Evolutionary conservation across 805 yeast species (phyloP), one percentile per base, ranked within the genome.

Genomic region (Candida tammaniensis): DNA sequence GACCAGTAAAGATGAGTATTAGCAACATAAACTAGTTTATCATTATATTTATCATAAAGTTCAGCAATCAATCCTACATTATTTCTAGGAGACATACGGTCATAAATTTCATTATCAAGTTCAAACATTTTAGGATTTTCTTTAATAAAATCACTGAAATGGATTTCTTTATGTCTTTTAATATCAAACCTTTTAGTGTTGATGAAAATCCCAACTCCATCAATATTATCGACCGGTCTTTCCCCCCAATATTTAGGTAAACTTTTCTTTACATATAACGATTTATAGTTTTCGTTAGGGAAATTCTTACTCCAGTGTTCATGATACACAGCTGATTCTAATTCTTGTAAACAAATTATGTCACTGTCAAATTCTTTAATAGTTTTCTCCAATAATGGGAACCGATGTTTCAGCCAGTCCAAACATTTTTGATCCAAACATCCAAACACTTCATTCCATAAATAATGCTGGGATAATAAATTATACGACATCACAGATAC

Each of bases 1-100:
- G 91, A 96, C 97, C 98, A 91, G 58, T 89, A 96, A 56, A 91
- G 74, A 70, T 91, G 98, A 0, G 97, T 89, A 51, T 88, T 89
- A 3, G 84, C 88, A 19, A 87, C 68, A 45, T 85, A 70, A 24
- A 89, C 60, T 6, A 15, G 15, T 21, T 26, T 26, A 14, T 32
- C 26, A 15, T 32, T 32, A 16, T 13, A 15, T 42, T 74, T 74
- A 54, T 81, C 83, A 16, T 87, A 86, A 5, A 88, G 75, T 35
- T 72, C 72, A 18, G 68, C 56, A 31, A 86, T 75, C 33, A 85
- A 66, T 5, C 96, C 98, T 50, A 91, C 79, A 49, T 91, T 86
- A 61, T 93, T 98, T 58, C 88, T 86, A 55, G 86, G 85, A 82
- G 87, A 86, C 47, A 94, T 89, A 55, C 98, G 81, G 61, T 89